Conservation (phyloP, 2,329 filamentous ascomycete species). For the Stylonectria norvegica region DNA sequence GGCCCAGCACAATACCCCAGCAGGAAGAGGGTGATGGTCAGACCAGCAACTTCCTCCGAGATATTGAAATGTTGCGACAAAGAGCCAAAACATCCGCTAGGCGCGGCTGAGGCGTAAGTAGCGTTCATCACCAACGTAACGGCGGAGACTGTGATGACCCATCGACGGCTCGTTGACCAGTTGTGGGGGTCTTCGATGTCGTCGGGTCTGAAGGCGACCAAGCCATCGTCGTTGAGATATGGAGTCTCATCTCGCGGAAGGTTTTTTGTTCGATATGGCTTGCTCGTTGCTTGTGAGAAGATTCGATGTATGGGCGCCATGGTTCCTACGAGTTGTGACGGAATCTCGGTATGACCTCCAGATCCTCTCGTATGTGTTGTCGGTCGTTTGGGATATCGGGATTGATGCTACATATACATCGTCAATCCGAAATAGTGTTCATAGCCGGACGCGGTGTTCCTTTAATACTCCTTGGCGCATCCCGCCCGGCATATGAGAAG, state of each 20-base stretch:
- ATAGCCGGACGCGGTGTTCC: no score
- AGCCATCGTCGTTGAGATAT: slow-evolving; percentile 47
- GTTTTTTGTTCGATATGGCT: slow-evolving; percentile 46
- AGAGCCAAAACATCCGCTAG: slow-evolving; percentile 32
- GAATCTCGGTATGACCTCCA: no score
- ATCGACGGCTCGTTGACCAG: slow-evolving; percentile 41
- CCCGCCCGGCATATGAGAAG: no score
- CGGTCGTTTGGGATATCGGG: no score
- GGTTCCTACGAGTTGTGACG: no score
- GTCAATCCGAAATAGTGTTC: no score
- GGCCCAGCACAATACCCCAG: slow-evolving; percentile 57
- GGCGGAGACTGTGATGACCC: slow-evolving; percentile 39
- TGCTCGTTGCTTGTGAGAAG: slow-evolving; percentile 49
- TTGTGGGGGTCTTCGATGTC: slow-evolving; percentile 51
- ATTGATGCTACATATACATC: no score
- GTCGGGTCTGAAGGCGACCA: slow-evolving; percentile 47
- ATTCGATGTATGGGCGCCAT: slow-evolving; percentile 43
- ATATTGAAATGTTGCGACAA: slow-evolving; percentile 40
- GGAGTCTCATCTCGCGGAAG: slow-evolving; percentile 28
- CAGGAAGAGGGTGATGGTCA: slow-evolving; percentile 54
- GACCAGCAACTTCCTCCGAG: slow-evolving; percentile 43
- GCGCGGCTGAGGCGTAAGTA: slow-evolving; percentile 44
- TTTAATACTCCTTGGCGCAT: no score
- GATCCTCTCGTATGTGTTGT: no score
- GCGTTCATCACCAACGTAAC: slow-evolving; percentile 52